phyloP scores from a whole-genome alignment of 1,284 basidiomycete genomes.

The Flammula alnicola region DNA sequence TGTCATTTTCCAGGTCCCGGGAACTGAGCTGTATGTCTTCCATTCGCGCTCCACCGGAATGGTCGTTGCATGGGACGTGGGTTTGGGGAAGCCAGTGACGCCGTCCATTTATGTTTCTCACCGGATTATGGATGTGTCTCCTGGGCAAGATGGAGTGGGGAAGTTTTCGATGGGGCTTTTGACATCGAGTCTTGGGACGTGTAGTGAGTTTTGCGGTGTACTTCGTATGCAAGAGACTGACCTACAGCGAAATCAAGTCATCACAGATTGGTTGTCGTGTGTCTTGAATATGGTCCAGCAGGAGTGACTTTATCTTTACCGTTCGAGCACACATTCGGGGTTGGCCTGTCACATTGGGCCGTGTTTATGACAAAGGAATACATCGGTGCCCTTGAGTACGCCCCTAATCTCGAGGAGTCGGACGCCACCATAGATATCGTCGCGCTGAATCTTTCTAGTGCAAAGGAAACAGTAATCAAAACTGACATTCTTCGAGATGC shows the following conservation, averaged over 20 bases:
- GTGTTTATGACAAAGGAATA: slow-evolving; percentile 25
- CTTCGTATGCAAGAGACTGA: not conserved
- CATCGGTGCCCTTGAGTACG: slow-evolving; percentile 24
- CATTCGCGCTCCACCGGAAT: slow-evolving; percentile 23
- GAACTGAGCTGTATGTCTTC: slow-evolving; percentile 27
- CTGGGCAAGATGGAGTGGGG: slow-evolving; percentile 24
- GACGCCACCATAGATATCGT: slow-evolving; percentile 16
- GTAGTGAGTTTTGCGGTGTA: slow-evolving; percentile 9
- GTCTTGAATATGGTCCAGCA: slow-evolving; percentile 16
- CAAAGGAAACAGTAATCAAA: slow-evolving; percentile 14
- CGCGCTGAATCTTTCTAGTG: slow-evolving; percentile 18
- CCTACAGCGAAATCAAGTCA: too few species aligned
- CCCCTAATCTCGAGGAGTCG: not conserved
- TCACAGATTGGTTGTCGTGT: too few species aligned
- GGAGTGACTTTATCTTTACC: slow-evolving; percentile 9
- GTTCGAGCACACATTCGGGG: slow-evolving; percentile 7
- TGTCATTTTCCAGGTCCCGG: slow-evolving; percentile 30
- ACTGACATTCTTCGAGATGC: slow-evolving; percentile 25
- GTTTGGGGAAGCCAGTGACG: slow-evolving; percentile 15
- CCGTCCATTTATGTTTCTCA: slow-evolving; percentile 17
- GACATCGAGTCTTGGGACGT: slow-evolving; percentile 3
- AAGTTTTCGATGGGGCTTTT: slow-evolving; percentile 29
- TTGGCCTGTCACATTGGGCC: slow-evolving; percentile 19
- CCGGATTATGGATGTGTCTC: slow-evolving; percentile 28
- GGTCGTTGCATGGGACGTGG: slow-evolving; percentile 25